Conservation (phyloP, 768 basidiomycete species). For the Boletus huronensis region DNA sequence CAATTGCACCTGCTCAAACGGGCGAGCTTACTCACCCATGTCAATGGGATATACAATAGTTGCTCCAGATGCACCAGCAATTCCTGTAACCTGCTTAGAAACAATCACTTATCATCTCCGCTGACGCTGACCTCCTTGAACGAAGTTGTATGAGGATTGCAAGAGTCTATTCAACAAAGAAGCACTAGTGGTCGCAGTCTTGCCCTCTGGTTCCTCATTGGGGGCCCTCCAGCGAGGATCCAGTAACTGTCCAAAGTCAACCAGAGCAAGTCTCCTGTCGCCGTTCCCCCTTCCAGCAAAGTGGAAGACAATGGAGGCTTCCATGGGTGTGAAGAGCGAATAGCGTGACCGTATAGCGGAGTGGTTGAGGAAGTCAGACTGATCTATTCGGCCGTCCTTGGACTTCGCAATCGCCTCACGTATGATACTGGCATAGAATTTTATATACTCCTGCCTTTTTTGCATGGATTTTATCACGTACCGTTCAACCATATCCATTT, state of each 20-base stretch:
- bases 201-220: slow-evolving; percentile 45
- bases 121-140: slow-evolving; percentile 63
- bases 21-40: slow-evolving; percentile 55
- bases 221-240: slow-evolving; percentile 88
- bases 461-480: slow-evolving; percentile 22
- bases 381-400: slow-evolving; percentile 94
- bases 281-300: slow-evolving; percentile 83
- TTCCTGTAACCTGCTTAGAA: slow-evolving; percentile 44
- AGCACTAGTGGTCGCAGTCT: slow-evolving; percentile 26
- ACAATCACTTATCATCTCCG: background rate
- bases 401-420: slow-evolving; percentile 86
- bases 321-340: slow-evolving; percentile 95
- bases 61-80: slow-evolving; percentile 92
- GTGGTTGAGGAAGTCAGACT: slow-evolving; percentile 92
- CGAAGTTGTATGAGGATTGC: slow-evolving; percentile 82
- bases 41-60: slow-evolving; percentile 99
- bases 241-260: slow-evolving; percentile 90
- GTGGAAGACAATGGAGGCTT: slow-evolving; percentile 97
- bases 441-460: background rate
- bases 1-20: background rate
- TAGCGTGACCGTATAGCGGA: slow-evolving; percentile 85
- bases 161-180: slow-evolving; percentile 55
- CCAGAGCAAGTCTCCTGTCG: slow-evolving; percentile 68
- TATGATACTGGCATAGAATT: slow-evolving; percentile 55
- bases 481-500: slow-evolving; percentile 98